Base-by-base conservation (phyloP, 257 asterid genomes). In the Solanum chilense region DNA sequence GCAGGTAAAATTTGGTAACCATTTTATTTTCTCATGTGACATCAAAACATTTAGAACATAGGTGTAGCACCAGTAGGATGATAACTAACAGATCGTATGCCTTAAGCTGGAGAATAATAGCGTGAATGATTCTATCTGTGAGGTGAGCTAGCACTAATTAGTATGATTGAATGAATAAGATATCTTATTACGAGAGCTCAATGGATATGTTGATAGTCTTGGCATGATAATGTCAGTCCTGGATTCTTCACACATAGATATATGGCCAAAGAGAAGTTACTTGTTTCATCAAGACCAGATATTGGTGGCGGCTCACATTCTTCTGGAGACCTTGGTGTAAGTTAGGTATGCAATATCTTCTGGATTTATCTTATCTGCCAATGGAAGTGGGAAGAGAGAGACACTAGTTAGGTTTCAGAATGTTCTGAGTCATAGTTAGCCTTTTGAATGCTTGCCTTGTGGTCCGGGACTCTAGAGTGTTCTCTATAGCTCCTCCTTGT, bases 1-100 rank as follows among this genome's bases (percentile, higher is more conserved):
- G 99, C 94, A 95, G 99, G 99, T 97, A 89, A 68, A 83, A 66
- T 80, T 83, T 64, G 73, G 64, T 33, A 47, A 85, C 42, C 68
- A 88, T 73, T 88, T 33, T 75, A 68, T 89, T 87, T 89, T 35
- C 83, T 81, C 82, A 85, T 83, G 69, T 66, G 45, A 15, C 87
- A 35, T 77, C 69, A 47, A 16, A 80, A 27, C 68, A 47, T 80
- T 21, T n/a, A 9, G 29, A 42, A 75, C 39, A 16, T 12, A 11
- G 39, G 29, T 73, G 71, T 45, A 75, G 41, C 45, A 70, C 85
- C 44, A 21, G 44, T 25, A 52, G 70, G 44, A 6, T 84, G 44
- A 78, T 62, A 31, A 15, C 29, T 77, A 75, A 80, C 85, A 70
- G 69, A 16, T 20, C 56, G 78, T 33, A 49, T 58, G 49, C 52